phyloP scores from a whole-genome alignment of 2,329 filamentous ascomycete species.

The Fusarium chaquense region DNA sequence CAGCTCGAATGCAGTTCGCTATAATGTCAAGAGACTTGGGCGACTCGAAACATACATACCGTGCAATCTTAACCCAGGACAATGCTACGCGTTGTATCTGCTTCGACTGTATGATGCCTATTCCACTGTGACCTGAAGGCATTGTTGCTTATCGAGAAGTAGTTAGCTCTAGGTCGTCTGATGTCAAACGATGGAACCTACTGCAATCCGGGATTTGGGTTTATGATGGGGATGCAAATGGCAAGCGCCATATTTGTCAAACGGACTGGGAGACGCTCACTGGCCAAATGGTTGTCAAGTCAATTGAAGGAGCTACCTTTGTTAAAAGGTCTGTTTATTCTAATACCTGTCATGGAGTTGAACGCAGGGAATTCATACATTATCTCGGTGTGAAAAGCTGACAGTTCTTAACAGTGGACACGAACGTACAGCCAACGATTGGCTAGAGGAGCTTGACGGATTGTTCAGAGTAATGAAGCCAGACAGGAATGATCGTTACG shows the following conservation, averaged over 20 bases:
- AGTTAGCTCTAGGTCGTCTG: not conserved
- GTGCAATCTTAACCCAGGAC: not conserved
- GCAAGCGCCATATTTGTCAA: not conserved
- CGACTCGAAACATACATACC: not conserved
- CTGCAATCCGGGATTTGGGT: not conserved
- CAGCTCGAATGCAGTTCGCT: no score
- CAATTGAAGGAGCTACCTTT: not conserved
- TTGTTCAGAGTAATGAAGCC: not conserved
- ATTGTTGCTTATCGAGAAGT: not conserved
- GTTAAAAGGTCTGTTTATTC: not conserved
- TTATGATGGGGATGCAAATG: not conserved
- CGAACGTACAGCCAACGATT: not conserved
- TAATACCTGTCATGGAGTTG: not conserved
- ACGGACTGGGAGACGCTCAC: not conserved
- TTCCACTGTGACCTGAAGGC: fast-evolving
- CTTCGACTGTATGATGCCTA: not conserved
- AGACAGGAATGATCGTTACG: not conserved
- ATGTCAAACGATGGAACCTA: not conserved
- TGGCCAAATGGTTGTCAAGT: not conserved
- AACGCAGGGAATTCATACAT: no score
- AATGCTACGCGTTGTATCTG: not conserved
- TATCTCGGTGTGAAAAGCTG: not conserved
- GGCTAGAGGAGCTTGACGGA: not conserved
- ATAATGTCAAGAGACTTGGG: no score
- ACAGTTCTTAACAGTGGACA: not conserved